These are phyloP conservation scores for Phellopilus nigrolimitatus DNA, from an alignment of 1,284 basidiomycete species.

Conservation along the genomic window DNA sequence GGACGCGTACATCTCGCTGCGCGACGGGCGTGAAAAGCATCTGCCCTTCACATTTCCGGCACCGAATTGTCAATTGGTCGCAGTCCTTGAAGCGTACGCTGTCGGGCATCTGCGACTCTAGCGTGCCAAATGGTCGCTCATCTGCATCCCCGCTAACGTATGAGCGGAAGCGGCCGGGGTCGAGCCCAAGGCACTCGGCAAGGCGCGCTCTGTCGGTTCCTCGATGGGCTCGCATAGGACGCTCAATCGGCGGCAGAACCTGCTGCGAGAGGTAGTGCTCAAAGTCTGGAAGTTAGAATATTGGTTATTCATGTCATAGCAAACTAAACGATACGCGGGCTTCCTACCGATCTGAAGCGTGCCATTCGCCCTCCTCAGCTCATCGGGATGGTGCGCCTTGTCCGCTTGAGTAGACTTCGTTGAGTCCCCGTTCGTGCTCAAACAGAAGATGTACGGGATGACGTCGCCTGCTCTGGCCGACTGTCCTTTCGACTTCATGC, in stretches of 20 bases:
- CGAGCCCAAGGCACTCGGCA: slow-evolving; percentile 93
- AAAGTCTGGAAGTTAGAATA: slow-evolving; percentile 53
- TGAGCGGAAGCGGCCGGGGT: slow-evolving; percentile 73
- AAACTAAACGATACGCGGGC: slow-evolving; percentile 24
- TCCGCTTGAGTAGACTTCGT: slow-evolving; percentile 85
- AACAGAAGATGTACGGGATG: slow-evolving; percentile 93
- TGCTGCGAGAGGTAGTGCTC: slow-evolving; percentile 92
- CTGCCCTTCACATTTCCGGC: slow-evolving; percentile 64
- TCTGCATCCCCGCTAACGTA: slow-evolving; percentile 42
- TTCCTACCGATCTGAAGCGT: slow-evolving; percentile 73
- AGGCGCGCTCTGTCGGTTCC: slow-evolving; percentile 86
- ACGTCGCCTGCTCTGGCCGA: slow-evolving; percentile 87
- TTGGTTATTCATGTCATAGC: not conserved
- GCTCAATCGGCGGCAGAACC: slow-evolving; percentile 90
- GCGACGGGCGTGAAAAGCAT: slow-evolving; percentile 63
- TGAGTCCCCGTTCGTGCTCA: slow-evolving; percentile 69
- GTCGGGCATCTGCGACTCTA: slow-evolving; percentile 91
- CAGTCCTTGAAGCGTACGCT: slow-evolving; percentile 80
- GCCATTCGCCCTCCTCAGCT: slow-evolving; percentile 67
- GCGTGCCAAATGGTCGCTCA: slow-evolving; percentile 71
- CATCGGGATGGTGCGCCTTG: slow-evolving; percentile 90
- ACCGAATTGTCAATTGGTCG: slow-evolving; percentile 66
- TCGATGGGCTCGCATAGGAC: slow-evolving; percentile 96
- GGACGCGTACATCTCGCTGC: slow-evolving; percentile 52
- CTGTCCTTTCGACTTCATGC: slow-evolving; percentile 84